Evolutionary conservation across 1,284 basidiomycete genomes (phyloP).

Genomic region (Sanghuangporus weigelae): DNA sequence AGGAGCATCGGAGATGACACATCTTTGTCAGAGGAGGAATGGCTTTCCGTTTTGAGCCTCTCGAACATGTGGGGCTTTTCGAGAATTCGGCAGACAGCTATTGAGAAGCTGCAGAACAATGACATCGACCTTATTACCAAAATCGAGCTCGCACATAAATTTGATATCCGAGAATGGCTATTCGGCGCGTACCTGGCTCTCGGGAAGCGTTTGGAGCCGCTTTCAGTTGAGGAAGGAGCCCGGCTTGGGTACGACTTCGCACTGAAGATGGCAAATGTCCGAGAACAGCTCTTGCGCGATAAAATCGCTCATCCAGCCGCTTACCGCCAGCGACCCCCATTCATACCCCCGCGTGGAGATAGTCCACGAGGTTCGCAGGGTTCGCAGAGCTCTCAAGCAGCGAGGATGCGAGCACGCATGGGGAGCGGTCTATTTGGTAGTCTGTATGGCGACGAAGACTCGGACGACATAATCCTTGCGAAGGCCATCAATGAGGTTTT

Average conservation of each 20-base stretch:
- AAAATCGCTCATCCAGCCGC: slow-evolving; percentile 15
- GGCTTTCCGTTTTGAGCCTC: slow-evolving; percentile 27
- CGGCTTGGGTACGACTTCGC: slow-evolving; percentile 22
- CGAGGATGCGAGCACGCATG: not conserved
- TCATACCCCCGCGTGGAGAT: not conserved
- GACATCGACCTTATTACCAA: slow-evolving; percentile 23
- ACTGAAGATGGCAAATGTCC: slow-evolving; percentile 15
- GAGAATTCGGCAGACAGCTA: slow-evolving; percentile 22
- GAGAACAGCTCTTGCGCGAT: slow-evolving; percentile 13
- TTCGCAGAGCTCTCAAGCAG: not conserved
- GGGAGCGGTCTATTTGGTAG: not conserved
- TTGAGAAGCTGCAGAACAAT: slow-evolving; percentile 23
- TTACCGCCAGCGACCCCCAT: slow-evolving; percentile 2
- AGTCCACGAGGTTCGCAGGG: slow-evolving; percentile 1
- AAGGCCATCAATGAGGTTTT: slow-evolving; percentile 13
- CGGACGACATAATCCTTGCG: slow-evolving; percentile 12
- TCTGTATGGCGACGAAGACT: slow-evolving; percentile 11
- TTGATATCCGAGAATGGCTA: slow-evolving; percentile 24
- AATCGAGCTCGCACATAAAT: slow-evolving; percentile 24
- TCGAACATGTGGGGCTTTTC: slow-evolving; percentile 25
- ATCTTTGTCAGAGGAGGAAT: slow-evolving; percentile 23
- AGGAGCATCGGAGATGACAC: slow-evolving; percentile 22
- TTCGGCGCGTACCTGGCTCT: slow-evolving; percentile 22
- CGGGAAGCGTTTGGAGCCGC: slow-evolving; percentile 22
- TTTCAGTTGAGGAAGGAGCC: slow-evolving; percentile 24